A percentile compares a stretch with the other conserved stretches of the same genome.
Conservation (phyloP, 2,329 filamentous ascomycete genomes). For the Orbilia ellipsospora region DNA sequence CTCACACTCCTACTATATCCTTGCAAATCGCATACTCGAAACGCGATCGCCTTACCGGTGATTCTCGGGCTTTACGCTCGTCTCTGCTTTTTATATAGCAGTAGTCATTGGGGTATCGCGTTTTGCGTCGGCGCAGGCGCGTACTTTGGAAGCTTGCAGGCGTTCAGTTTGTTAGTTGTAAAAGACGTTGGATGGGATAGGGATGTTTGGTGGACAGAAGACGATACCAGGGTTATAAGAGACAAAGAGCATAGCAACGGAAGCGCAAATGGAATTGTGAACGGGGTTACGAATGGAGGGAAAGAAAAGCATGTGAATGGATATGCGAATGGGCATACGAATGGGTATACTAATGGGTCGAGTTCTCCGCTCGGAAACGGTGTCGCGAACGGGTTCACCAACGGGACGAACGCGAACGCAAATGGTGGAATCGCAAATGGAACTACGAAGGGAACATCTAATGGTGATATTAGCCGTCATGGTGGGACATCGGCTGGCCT, state of each 20-base stretch:
- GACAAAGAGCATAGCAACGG: neutral
- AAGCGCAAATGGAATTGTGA: conserved; percentile 23
- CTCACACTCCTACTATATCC: conserved; percentile 35
- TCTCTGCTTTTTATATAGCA: conserved; percentile 29
- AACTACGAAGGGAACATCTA: conserved; percentile 19
- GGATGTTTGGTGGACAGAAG: conserved; percentile 32
- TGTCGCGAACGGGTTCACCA: conserved; percentile 1
- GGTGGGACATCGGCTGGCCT: neutral
- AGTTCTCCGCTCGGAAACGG: conserved; percentile 9
- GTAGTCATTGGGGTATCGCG: conserved; percentile 51
- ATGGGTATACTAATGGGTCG: conserved; percentile 2
- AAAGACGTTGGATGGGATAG: conserved; percentile 47
- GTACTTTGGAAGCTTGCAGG: conserved; percentile 42
- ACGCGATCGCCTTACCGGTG: conserved; percentile 42
- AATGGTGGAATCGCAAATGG: conserved; percentile 24
- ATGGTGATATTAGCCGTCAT: conserved; percentile 2
- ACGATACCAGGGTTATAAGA: conserved; percentile 17
- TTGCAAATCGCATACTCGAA: conserved; percentile 35
- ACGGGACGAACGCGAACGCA: conserved; percentile 11
- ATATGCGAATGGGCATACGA: conserved; percentile 15
- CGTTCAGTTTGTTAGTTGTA: conserved; percentile 45
- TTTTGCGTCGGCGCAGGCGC: conserved; percentile 46
- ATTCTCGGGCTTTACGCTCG: conserved; percentile 42
- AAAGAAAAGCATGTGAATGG: neutral
- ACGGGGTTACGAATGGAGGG: neutral